phyloP scores from a whole-genome alignment of 1,139 yeast species.

The Candida sanyaensis region DNA sequence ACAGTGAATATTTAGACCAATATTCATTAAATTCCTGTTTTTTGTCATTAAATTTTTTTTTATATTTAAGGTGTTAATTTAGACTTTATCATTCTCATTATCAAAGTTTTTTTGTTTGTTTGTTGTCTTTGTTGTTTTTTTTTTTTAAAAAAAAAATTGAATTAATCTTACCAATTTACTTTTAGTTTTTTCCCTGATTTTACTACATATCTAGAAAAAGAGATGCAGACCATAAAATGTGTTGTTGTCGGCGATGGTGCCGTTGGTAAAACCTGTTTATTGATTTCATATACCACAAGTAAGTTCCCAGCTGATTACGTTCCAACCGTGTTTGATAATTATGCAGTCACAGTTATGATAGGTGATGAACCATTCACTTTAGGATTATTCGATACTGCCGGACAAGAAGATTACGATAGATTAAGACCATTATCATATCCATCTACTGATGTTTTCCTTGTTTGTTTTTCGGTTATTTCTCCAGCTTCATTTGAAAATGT shows the following conservation, averaged over 20 bases:
- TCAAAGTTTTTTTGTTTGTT: not conserved
- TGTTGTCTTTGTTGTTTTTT: not conserved
- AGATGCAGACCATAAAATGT: constrained; percentile 88
- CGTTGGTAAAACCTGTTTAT: constrained; percentile 89
- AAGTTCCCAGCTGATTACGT: constrained; percentile 95
- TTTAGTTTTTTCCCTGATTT: no score
- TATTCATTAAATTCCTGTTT: not conserved
- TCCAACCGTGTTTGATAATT: constrained; percentile 92
- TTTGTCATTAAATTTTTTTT: not conserved
- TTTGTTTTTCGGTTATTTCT: constrained; percentile 84
- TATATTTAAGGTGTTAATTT: not conserved
- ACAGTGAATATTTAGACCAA: not conserved
- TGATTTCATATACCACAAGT: constrained; percentile 88
- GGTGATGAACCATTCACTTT: constrained; percentile 80
- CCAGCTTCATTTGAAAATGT: constrained; percentile 83
- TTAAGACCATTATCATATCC: constrained; percentile 90
- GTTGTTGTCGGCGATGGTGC: constrained; percentile 98
- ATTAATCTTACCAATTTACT: no score
- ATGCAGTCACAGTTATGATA: constrained; percentile 83
- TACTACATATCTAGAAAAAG: not conserved
- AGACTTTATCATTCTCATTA: constrained; percentile 1
- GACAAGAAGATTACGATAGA: constrained; percentile 92
- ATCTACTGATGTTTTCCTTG: constrained; percentile 84
- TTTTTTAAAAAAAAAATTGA: not conserved
- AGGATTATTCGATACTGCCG: constrained; percentile 98